Conservation (phyloP, 164 flowering plant species). For the grape (Vitis vinifera) region DNA sequence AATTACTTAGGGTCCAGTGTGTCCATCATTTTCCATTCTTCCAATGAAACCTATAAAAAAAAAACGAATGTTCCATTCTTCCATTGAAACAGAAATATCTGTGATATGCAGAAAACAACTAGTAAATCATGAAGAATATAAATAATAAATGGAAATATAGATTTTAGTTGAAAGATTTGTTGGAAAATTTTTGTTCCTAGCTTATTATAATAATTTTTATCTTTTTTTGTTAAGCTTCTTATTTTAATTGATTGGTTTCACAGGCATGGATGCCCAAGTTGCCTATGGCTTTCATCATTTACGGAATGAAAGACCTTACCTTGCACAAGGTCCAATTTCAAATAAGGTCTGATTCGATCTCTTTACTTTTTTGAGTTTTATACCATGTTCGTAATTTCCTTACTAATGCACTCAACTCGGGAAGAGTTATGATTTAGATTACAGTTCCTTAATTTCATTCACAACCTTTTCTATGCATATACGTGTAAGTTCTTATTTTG, state of each 20-base stretch:
- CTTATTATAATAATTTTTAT: not conserved
- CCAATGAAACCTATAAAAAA: too few species aligned
- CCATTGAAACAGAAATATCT: too few species aligned
- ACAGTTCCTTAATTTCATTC: not conserved
- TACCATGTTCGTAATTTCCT: not conserved
- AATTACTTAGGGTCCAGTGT: not conserved
- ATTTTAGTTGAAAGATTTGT: not conserved
- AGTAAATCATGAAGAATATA: not conserved
- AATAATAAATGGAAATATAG: not conserved
- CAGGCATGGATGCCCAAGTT: constrained; percentile 99
- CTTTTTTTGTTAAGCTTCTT: not conserved
- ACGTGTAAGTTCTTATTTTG: too few species aligned
- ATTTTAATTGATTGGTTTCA: constrained; percentile 4
- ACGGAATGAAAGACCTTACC: constrained; percentile 92
- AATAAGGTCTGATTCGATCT: constrained; percentile 65
- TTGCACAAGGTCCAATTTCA: constrained; percentile 92
- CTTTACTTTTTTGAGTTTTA: constrained; percentile 1
- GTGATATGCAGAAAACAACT: too few species aligned
- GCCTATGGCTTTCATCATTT: constrained; percentile 98
- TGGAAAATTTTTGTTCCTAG: not conserved
- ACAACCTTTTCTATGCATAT: not conserved
- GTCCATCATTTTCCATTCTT: not conserved
- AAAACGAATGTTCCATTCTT: too few species aligned
- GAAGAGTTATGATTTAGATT: not conserved
- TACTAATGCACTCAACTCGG: not conserved